Percentiles rank a stretch among this genome's conserved stretches.
Evolutionary conservation across 345 rosid genomes (phyloP).

Genomic region (Litchi chinensis): DNA sequence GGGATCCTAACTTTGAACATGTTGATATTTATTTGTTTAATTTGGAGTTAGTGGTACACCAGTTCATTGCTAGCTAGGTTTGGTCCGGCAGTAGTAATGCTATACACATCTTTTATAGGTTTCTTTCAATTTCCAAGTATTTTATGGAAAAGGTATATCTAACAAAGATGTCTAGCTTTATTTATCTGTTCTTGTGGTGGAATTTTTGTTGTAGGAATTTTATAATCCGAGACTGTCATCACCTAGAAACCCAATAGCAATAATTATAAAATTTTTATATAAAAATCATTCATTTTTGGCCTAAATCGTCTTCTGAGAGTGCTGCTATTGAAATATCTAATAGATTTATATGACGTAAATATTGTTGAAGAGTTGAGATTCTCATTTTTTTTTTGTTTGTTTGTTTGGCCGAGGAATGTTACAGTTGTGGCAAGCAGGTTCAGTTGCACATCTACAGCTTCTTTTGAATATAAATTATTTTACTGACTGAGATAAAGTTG

Average conservation of each 20-base stretch:
- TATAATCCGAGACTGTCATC: no score
- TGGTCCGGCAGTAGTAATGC: neutral
- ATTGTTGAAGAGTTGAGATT: no score
- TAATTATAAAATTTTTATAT: no score
- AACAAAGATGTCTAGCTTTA: neutral
- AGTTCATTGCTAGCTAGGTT: neutral
- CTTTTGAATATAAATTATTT: neutral
- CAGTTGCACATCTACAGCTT: neutral
- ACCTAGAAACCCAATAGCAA: no score
- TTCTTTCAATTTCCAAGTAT: neutral
- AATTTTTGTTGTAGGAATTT: neutral
- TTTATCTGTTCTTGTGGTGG: neutral
- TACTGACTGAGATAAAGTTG: neutral
- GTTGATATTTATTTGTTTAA: neutral
- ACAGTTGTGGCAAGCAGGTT: neutral
- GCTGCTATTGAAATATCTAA: no score
- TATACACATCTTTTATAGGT: neutral
- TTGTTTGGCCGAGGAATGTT: neutral
- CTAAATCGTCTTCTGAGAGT: no score
- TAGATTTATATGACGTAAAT: no score
- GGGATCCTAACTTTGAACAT: slow-evolving; percentile 36
- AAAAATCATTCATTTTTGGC: no score
- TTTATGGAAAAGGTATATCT: neutral
- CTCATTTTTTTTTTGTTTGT: neutral
- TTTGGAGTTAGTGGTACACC: neutral